A percentile compares a stretch with the other conserved stretches of the same genome.
These are phyloP conservation scores for Pistacia atlantica DNA, from an alignment of 345 rosid species.

Conservation along the genomic window DNA sequence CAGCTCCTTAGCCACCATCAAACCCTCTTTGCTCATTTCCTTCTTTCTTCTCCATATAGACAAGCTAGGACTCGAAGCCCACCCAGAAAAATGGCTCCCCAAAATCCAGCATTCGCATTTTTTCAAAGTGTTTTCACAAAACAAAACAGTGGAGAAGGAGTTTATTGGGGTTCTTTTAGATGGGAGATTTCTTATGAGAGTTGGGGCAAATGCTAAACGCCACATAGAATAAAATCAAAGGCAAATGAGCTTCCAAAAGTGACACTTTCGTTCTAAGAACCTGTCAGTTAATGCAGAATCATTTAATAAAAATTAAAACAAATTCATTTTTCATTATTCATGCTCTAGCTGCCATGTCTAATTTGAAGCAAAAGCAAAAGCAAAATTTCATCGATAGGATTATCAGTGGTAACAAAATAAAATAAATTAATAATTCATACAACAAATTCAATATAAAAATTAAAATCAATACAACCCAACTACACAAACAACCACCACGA, in stretches of 20 bases:
- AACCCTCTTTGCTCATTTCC: conserved; percentile 86
- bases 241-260: not conserved
- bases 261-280: too few relatives aligned
- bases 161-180: not conserved
- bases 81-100: conserved; percentile 31
- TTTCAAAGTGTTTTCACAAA: conserved; percentile 11
- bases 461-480: too few relatives aligned
- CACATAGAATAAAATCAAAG: conserved; percentile 4
- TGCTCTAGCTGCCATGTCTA: too few relatives aligned
- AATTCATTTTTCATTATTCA: too few relatives aligned
- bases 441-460: too few relatives aligned
- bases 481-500: too few relatives aligned
- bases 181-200: not conserved
- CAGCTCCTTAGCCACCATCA: conserved; percentile 80
- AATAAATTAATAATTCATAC: too few relatives aligned
- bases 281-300: too few relatives aligned
- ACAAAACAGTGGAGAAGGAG: not conserved
- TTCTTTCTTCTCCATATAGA: conserved; percentile 98
- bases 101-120: not conserved
- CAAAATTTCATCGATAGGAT: too few relatives aligned
- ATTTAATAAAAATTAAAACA: too few relatives aligned
- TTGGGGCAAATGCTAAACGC: not conserved
- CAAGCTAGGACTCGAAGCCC: conserved; percentile 80
- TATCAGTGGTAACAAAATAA: too few relatives aligned
- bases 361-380: too few relatives aligned